Evolutionary conservation across 2,329 filamentous ascomycete genomes (phyloP), one percentile per base, ranked within the genome.

Genomic region (Ophiocordyceps camponoti-leonardi): DNA sequence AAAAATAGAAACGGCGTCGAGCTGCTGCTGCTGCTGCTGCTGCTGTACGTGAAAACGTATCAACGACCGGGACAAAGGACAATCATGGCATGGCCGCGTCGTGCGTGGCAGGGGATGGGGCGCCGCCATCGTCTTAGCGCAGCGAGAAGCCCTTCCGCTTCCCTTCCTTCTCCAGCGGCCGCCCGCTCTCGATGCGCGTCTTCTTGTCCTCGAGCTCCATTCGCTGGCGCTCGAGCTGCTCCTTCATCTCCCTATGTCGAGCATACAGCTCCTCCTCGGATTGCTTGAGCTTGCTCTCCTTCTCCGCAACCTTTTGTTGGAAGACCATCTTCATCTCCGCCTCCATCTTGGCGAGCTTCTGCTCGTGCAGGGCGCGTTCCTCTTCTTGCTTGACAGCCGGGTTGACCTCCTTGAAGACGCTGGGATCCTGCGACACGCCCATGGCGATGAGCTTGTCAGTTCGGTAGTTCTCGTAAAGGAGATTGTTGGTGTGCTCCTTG

Each of bases 301-400:
- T 98, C 68, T 98, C 92, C 54, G 86, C 81, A 30, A 98, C 92
- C 83, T 98, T 98, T 66, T 98, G 92, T 67, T 96, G 92, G 86
- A 98, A 98, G 56, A 98, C 92, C 86, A 95, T 94, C 86, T 98
- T 98, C 92, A 98, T 98, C 68, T 98, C 92, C 60, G 87, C 81
- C 69, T 98, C 92, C 92, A 98, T 98, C 86, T 98, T 98, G 67
- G 90, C 86, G 57, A 98, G 86, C 76, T 98, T 98, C 76, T 95
- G 88, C 71, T 98, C 92, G 76, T 98, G 92, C 56, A 98, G 75
- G 52, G 85, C 82, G 59, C 92, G 86, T 75, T 98, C 92, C 71
- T 98, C 92, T 67, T 98, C 92, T 70, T 98, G 92, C 82, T 98
- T 98, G 69, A 96, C 92, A 42, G 92, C 90, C 51, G 92, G 92